Percentiles rank a stretch among this genome's conserved stretches.
Conservation (phyloP, 2,329 filamentous ascomycete genomes). For the Talaromyces marneffei region DNA sequence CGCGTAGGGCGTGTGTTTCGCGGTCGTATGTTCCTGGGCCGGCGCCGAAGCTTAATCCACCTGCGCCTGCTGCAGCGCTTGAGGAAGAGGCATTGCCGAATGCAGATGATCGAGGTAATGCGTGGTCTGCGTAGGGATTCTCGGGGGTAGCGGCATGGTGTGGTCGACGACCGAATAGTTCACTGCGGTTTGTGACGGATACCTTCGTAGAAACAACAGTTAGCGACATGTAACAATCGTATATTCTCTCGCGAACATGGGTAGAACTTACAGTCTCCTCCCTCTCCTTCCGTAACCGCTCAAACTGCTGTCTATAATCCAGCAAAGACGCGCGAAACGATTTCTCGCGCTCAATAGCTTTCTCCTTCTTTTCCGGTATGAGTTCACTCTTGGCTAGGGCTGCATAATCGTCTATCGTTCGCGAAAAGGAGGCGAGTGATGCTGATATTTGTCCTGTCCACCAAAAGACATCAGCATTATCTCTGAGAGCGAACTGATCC, state of each 20-base stretch:
- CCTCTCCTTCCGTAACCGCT: slow-evolving; percentile 66
- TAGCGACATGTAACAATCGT: background rate
- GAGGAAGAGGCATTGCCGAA: slow-evolving; percentile 33
- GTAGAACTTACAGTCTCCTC: slow-evolving; percentile 59
- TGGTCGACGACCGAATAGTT: slow-evolving; percentile 78
- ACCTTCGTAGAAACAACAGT: slow-evolving; percentile 31
- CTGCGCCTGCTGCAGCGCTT: slow-evolving; percentile 18
- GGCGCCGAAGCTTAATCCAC: slow-evolving; percentile 42
- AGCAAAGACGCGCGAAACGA: slow-evolving; percentile 77
- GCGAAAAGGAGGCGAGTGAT: slow-evolving; percentile 73
- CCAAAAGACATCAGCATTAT: background rate
- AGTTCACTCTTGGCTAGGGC: slow-evolving; percentile 80
- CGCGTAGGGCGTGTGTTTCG: slow-evolving; percentile 77
- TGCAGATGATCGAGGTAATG: slow-evolving; percentile 38
- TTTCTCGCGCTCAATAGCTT: slow-evolving; percentile 77
- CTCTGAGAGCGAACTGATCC: background rate
- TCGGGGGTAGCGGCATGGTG: slow-evolving; percentile 77
- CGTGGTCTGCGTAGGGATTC: slow-evolving; percentile 76
- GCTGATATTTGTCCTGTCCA: slow-evolving; percentile 65
- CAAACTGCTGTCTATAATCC: slow-evolving; percentile 73
- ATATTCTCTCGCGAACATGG: background rate
- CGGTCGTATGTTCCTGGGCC: slow-evolving; percentile 55
- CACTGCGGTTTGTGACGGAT: slow-evolving; percentile 64
- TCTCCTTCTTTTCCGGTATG: slow-evolving; percentile 83
- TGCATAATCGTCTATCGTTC: slow-evolving; percentile 89